Evolutionary conservation across 257 asterid species (phyloP).

Genomic region (Phtheirospermum japonicum): DNA sequence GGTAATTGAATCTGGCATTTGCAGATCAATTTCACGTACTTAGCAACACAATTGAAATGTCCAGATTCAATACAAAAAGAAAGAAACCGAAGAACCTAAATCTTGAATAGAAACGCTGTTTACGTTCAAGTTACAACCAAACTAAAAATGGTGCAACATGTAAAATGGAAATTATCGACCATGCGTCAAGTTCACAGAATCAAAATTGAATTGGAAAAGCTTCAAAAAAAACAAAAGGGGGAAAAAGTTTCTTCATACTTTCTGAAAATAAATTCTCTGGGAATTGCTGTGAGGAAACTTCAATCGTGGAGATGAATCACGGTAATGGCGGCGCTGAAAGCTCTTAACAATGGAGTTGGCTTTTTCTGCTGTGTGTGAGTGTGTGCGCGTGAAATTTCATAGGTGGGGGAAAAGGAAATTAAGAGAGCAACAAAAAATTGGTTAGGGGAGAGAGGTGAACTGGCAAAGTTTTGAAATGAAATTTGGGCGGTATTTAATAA

Average conservation of each 20-base stretch:
- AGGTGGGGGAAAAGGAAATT: too few species aligned
- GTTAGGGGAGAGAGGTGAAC: conserved; percentile 34
- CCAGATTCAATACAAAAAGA: not conserved
- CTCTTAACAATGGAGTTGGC: conserved; percentile 18
- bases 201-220: not conserved
- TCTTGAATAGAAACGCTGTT: not conserved
- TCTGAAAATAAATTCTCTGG: not conserved
- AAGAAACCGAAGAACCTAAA: conserved; percentile 2
- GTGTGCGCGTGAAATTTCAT: not conserved
- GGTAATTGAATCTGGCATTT: too few species aligned
- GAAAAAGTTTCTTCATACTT: conserved; percentile 21
- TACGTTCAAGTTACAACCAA: not conserved
- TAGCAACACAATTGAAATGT: not conserved
- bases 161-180: not conserved
- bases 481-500: conserved; percentile 49
- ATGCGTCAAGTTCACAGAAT: not conserved
- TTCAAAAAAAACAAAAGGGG: not conserved
- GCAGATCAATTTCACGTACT: too few species aligned
- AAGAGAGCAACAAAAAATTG: conserved; percentile 3
- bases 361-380: conserved; percentile 1
- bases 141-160: too few species aligned
- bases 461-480: conserved; percentile 49
- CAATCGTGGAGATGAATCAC: conserved; percentile 17
- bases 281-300: conserved; percentile 10
- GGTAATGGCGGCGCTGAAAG: not conserved